phyloP scores from a whole-genome alignment of 1,139 yeast genomes.

The Candida mesenterica region DNA sequence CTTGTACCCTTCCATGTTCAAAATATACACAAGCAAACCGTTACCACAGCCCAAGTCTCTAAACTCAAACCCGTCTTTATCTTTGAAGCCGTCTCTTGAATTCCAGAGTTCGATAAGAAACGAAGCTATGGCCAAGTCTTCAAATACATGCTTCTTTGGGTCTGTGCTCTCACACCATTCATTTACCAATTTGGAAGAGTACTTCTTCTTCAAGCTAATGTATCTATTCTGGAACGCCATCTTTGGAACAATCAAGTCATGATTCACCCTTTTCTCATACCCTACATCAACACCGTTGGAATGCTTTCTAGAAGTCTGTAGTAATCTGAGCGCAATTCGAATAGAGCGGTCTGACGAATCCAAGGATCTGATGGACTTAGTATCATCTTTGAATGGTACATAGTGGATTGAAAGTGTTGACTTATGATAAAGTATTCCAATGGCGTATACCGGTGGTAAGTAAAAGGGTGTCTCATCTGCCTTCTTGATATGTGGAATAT shows the following conservation, averaged over 20 bases:
- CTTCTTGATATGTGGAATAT: slow-evolving; percentile 66
- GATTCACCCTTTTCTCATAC: slow-evolving; percentile 83
- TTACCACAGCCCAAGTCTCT: slow-evolving; percentile 96
- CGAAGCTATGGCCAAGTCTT: slow-evolving; percentile 94
- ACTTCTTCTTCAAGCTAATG: slow-evolving; percentile 74
- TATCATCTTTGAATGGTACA: slow-evolving; percentile 50
- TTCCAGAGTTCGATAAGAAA: slow-evolving; percentile 89
- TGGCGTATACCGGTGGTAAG: slow-evolving; percentile 77
- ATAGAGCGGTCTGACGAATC: slow-evolving; percentile 59
- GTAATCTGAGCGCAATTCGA: slow-evolving; percentile 76
- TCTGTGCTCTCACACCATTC: slow-evolving; percentile 92
- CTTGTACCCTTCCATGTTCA: slow-evolving; percentile 72
- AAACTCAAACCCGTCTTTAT: slow-evolving; percentile 57
- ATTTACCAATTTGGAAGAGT: slow-evolving; percentile 73
- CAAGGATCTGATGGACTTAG: slow-evolving; percentile 27
- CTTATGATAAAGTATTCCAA: slow-evolving; percentile 64
- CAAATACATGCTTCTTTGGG: slow-evolving; percentile 94
- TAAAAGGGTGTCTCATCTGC: slow-evolving; percentile 80
- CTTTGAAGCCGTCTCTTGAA: slow-evolving; percentile 45
- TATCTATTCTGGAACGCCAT: slow-evolving; percentile 82
- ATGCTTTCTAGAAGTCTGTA: slow-evolving; percentile 80
- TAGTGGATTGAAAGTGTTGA: slow-evolving; percentile 75
- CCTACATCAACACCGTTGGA: slow-evolving; percentile 82
- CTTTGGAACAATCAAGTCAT: slow-evolving; percentile 82
- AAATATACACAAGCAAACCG: slow-evolving; percentile 77